These are phyloP conservation scores for Skeletonema costatum DNA, from an alignment of 108 stramenopile genomes.

Conservation along the genomic window DNA sequence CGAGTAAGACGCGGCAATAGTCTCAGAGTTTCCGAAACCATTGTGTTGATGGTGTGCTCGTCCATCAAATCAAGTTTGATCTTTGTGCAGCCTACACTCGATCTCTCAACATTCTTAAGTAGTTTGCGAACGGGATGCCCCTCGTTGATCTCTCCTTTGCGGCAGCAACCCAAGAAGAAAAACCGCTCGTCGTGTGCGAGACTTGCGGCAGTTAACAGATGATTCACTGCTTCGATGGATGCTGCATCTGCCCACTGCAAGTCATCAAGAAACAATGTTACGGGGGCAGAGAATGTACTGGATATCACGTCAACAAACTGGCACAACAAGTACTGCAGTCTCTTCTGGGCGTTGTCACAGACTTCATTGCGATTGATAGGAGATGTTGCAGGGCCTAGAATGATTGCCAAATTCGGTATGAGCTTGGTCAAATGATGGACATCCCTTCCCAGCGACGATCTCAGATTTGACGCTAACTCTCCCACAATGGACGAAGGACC, in stretches of 20 bases:
- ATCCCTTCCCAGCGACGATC: background rate
- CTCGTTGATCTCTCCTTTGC: background rate
- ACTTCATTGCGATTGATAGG: background rate
- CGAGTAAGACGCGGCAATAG: conserved; percentile 10
- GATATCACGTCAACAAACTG: conserved; percentile 20
- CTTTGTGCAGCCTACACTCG: background rate
- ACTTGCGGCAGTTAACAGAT: background rate
- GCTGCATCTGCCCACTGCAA: conserved; percentile 14
- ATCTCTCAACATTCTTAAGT: background rate
- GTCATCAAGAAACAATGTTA: conserved; percentile 6
- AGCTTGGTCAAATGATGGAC: background rate
- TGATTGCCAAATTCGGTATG: background rate
- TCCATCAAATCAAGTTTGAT: conserved; percentile 8
- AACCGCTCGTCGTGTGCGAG: background rate
- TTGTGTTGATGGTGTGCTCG: background rate
- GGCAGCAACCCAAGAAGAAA: background rate
- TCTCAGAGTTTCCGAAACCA: conserved; percentile 2
- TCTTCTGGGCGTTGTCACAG: conserved; percentile 11
- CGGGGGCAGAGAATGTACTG: background rate
- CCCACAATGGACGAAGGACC: too few relatives aligned
- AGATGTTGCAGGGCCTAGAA: background rate
- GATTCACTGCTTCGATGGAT: conserved; percentile 13
- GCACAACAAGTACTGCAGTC: conserved; percentile 23
- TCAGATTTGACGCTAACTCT: too few relatives aligned
- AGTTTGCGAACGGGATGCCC: conserved; percentile 11